Base-by-base conservation (phyloP, 345 rosid species). In the Noccaea caerulescens region DNA sequence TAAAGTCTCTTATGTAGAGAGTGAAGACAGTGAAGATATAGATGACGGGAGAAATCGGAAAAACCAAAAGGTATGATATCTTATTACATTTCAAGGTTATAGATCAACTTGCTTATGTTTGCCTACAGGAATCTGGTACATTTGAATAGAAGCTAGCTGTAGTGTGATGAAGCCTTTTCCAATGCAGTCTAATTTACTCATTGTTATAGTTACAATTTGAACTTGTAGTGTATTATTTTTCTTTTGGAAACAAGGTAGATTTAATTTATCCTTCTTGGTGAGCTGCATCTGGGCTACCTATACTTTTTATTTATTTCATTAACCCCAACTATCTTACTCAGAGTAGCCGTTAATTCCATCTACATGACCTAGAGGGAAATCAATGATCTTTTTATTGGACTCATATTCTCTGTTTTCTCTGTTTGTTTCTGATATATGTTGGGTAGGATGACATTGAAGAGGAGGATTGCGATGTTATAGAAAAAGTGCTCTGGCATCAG, bases 401-500 rank as follows among this genome's bases (percentile, higher is more conserved):
- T 69, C 25, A 7, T 33, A 37, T 61, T 38, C 52, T 27, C 20
- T 25, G 43, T 27, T 38, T 23, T 70, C 11, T 38, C 46, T n/a
- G 32, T 63, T 63, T 43, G 33, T 62, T 36, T 59, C 18, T 47
- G 42, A 52, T 63, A 20, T 42, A 52, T 74, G 39, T 66, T 85
- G 45, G 58, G 32, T 79, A 95, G 99, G 99, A 90, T 82, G 97
- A 95, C 77, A 76, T 76, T 78, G 98, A 92, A 76, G 99, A 88
- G 77, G 98, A 92, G 80, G 99, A 92, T 80, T 88, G 89, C 27
- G 99, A 95, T 71, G 84, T 83, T 67, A 92, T 95, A 76, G 99
- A 95, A 81, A 90, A 86, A 78, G 98, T 95, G 68, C 80, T 95
- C 30, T 95, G 99, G 99, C 98, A 95, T 82, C 99, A 92, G 81